Percentiles rank a stretch among this genome's conserved stretches.
Conservation (phyloP, 2,329 filamentous ascomycete genomes). For the Penicillium sp. region DNA sequence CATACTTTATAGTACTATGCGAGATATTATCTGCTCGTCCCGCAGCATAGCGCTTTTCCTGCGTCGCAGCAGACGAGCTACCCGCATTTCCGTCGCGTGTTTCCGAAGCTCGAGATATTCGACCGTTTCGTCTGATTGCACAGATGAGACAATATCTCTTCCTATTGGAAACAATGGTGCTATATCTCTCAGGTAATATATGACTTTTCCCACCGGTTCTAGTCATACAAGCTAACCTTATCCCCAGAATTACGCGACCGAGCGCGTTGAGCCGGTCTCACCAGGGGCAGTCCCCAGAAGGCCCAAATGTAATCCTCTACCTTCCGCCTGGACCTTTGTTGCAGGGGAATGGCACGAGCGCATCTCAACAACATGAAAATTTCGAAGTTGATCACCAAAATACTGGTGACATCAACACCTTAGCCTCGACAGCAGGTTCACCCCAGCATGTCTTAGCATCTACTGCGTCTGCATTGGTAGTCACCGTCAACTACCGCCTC, state of each 20-base stretch:
- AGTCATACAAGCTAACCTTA: background rate
- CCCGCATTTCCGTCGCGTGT: background rate
- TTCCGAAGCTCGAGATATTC: slow-evolving; percentile 7
- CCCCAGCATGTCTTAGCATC: slow-evolving; percentile 32
- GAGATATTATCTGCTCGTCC: slow-evolving; percentile 11
- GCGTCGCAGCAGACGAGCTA: background rate
- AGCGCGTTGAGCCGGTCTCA: background rate
- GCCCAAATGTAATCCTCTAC: slow-evolving; percentile 36
- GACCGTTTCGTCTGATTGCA: slow-evolving; percentile 6
- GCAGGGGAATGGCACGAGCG: background rate
- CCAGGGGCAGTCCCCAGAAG: background rate
- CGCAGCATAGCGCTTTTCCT: background rate
- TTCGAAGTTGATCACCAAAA: background rate
- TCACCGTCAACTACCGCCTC: slow-evolving; percentile 44
- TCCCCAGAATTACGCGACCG: slow-evolving; percentile 23
- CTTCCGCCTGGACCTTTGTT: slow-evolving; percentile 40
- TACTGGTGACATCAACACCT: background rate
- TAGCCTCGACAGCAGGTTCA: background rate
- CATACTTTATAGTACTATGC: slow-evolving; percentile 25
- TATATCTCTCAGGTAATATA: slow-evolving; percentile 27
- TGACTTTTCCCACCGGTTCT: background rate
- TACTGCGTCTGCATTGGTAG: slow-evolving; percentile 34
- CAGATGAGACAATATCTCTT: slow-evolving; percentile 24
- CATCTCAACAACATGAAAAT: background rate
- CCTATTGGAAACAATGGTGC: slow-evolving; percentile 31